These are phyloP conservation scores for Coccomyxa sp. DNA, from an alignment of 139 green algal species.

Conservation along the genomic window DNA sequence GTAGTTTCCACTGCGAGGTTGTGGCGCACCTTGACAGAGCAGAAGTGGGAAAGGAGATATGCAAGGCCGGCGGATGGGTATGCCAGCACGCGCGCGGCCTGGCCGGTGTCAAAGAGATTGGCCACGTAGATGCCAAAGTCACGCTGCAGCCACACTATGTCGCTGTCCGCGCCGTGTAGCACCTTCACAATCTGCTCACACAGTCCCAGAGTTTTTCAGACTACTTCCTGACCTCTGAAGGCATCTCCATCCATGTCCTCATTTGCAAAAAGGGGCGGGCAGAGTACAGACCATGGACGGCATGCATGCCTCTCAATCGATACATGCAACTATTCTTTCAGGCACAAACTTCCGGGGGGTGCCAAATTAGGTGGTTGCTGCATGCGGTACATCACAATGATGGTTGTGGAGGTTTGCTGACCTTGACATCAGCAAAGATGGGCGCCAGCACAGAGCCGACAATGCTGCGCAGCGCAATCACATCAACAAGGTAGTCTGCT, in stretches of 20 bases:
- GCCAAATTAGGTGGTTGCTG: background rate
- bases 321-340: background rate
- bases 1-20: too few relatives aligned
- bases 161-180: constrained; percentile 81
- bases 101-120: constrained; percentile 95
- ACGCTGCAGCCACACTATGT: constrained; percentile 85
- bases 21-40: constrained; percentile 39
- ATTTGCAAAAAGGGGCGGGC: too few relatives aligned
- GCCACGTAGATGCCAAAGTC: constrained; percentile 92
- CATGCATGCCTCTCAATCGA: too few relatives aligned
- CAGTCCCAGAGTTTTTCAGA: background rate
- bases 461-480: constrained; percentile 59
- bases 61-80: constrained; percentile 57
- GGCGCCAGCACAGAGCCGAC: constrained; percentile 44
- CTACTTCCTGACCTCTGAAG: too few relatives aligned
- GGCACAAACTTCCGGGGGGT: background rate
- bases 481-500: constrained; percentile 85
- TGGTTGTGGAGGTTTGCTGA: background rate
- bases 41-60: constrained; percentile 75
- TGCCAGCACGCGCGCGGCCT: constrained; percentile 66
- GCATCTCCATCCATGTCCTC: too few relatives aligned
- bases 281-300: too few relatives aligned
- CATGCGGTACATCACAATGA: background rate
- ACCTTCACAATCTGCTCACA: constrained; percentile 73
- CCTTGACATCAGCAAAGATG: constrained; percentile 59